Conservation (phyloP, 768 basidiomycete genomes). For the Serendipita sp. region DNA sequence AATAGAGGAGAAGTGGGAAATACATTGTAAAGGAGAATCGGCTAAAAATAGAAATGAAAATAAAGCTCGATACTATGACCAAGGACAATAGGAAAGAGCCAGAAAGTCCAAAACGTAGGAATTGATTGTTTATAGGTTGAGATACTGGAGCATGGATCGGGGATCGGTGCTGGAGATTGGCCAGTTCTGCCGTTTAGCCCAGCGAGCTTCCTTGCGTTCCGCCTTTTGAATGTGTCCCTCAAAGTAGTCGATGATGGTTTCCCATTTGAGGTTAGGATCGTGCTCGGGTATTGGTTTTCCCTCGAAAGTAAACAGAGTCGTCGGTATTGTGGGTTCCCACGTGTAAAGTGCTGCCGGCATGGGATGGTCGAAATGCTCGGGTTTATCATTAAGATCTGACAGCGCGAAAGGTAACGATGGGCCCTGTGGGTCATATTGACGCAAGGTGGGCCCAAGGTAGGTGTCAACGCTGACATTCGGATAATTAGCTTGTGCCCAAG, state of each 20-base stretch:
- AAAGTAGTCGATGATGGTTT: neutral
- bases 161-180: neutral
- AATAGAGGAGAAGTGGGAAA: neutral
- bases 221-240: neutral
- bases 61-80: too few relatives aligned
- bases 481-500: neutral
- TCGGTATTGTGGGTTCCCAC: neutral
- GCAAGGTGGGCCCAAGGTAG: neutral
- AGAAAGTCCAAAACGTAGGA: neutral
- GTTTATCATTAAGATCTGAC: neutral
- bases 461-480: neutral
- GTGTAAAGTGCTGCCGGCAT: neutral
- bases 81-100: too few relatives aligned
- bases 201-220: neutral
- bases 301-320: neutral
- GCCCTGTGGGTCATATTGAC: conserved; percentile 3
- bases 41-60: too few relatives aligned
- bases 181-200: neutral
- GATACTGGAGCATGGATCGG: neutral
- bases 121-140: neutral
- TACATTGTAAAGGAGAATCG: too few relatives aligned
- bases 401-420: neutral
- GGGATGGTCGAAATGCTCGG: neutral
- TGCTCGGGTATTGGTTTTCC: neutral
- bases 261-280: neutral